Evolutionary conservation across 192 early-diverging fungal species (phyloP), one percentile per base, ranked within the genome.

Genomic region (Allomyces macrogynus): DNA sequence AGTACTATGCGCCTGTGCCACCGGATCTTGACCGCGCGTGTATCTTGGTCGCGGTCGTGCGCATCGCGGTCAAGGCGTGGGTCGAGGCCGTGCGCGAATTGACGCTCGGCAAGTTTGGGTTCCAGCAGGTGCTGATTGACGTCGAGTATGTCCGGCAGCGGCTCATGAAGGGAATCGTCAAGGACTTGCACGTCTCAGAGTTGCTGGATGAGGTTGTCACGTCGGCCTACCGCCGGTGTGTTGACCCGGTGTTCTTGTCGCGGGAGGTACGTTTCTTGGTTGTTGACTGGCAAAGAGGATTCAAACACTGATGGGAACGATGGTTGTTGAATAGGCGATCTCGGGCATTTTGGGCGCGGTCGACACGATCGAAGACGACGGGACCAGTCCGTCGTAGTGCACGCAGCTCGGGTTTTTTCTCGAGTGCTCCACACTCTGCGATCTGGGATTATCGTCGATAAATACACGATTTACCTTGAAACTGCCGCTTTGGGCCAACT

Each of bases 101-200:
- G 62, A 77, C 78, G 4, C 74, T 87, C 23, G 68, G 72, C 20
- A 68, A 73, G 12, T 64, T 61, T 18, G 77, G 75, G 18, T 85
- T 85, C 65, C 79, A 83, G 65, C 81, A 84, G 69, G 65, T 87
- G 16, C 87, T 87, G 69, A 63, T 86, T 1, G 87, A 89, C 74
- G 76, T 76, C 0, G 86, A 86, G 65, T 79, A 75, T 72, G 63
- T 76, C 24, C 64, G 78, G 63, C 65, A 76, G 63, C 67, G 68
- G 68, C 75, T 76, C 65, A 68, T 70, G 23, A 68, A 72, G 5
- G 75, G 27, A 7, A 23, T 24, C 1, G 64, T 16, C 18, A 23
- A 42, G 44, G 64, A 42, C 5, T 42, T 7, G 10, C 16, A 12
- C 5, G 14, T 40, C 27, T 12, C 42, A 4, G 27, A 49, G 16